Conservation (phyloP, 2,329 filamentous ascomycete genomes). For the Aspergillus cejpii region DNA sequence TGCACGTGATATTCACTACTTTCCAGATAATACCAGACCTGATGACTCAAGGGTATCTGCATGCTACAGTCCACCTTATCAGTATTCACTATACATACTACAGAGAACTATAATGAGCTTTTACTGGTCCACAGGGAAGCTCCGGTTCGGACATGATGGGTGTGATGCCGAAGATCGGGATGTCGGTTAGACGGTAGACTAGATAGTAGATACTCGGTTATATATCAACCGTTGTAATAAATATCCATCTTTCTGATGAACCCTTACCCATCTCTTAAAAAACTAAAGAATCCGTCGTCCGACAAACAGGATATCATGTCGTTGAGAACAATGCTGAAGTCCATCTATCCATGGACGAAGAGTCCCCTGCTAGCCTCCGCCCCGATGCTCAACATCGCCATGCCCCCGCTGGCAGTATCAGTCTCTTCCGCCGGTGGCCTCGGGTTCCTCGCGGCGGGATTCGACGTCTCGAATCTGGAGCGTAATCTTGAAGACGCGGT, state of each 20-base stretch:
- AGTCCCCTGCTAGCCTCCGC: constrained; percentile 55
- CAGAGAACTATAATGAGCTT: too few species aligned
- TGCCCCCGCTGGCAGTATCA: constrained; percentile 51
- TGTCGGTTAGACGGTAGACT: background rate
- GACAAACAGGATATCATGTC: constrained; percentile 4
- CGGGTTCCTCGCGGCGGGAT: constrained; percentile 56
- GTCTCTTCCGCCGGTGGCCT: constrained; percentile 52
- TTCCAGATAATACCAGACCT: background rate
- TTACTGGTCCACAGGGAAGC: too few species aligned
- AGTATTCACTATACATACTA: too few species aligned
- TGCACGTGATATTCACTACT: background rate
- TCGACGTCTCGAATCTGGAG: constrained; percentile 28
- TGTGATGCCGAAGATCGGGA: background rate
- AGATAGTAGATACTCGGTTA: too few species aligned
- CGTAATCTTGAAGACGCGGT: constrained; percentile 25
- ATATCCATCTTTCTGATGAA: too few species aligned
- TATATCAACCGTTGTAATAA: too few species aligned
- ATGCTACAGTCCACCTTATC: too few species aligned
- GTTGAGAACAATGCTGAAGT: constrained; percentile 25
- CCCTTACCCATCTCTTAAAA: background rate
- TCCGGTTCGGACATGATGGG: too few species aligned
- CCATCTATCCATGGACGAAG: constrained; percentile 53
- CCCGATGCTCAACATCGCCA: constrained; percentile 62
- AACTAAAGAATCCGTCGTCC: too few species aligned
- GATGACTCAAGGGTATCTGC: background rate